Evolutionary conservation across 2,329 filamentous ascomycete species (phyloP).

Genomic region (Delphinella strobiligena): DNA sequence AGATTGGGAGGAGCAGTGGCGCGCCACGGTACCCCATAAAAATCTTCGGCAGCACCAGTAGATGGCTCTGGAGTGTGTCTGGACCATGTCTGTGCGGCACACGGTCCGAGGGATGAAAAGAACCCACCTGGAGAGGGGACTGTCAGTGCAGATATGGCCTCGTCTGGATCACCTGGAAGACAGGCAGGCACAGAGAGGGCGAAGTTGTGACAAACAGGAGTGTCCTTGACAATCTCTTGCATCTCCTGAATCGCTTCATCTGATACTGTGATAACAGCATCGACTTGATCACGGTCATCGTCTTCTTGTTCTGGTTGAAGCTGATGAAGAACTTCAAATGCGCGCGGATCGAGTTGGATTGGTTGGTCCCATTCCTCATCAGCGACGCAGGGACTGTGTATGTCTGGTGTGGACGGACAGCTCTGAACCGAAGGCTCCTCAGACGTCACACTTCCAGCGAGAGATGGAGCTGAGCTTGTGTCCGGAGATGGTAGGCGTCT

Average conservation of each 20-base stretch:
- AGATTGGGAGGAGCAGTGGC: slow-evolving; percentile 19
- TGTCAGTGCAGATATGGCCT: slow-evolving; percentile 64
- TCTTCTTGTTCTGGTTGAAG: slow-evolving; percentile 41
- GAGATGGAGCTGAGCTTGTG: slow-evolving; percentile 69
- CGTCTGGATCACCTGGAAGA: slow-evolving; percentile 12
- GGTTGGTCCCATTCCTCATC: slow-evolving; percentile 52
- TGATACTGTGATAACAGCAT: slow-evolving; percentile 29
- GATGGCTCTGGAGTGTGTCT: slow-evolving; percentile 51
- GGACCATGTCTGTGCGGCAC: slow-evolving; percentile 73
- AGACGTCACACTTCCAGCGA: slow-evolving; percentile 79
- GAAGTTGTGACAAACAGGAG: slow-evolving; percentile 6
- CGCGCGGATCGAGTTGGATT: slow-evolving; percentile 58
- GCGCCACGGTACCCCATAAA: slow-evolving; percentile 73
- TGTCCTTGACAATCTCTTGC: slow-evolving; percentile 43
- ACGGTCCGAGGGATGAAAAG: slow-evolving; percentile 71
- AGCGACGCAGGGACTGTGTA: slow-evolving; percentile 40
- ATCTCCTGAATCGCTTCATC: slow-evolving; percentile 43
- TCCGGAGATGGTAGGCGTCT: slow-evolving; percentile 53
- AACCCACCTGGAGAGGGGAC: slow-evolving; percentile 88
- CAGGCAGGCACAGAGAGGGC: too few species aligned
- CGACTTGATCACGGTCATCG: slow-evolving; percentile 15
- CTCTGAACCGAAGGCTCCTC: slow-evolving; percentile 77
- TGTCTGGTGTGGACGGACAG: slow-evolving; percentile 71
- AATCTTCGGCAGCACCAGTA: slow-evolving; percentile 82
- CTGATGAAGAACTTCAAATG: slow-evolving; percentile 68